These are phyloP conservation scores for Corniculantispora saksenae DNA, from an alignment of 2,329 filamentous ascomycete genomes.

Conservation along the genomic window DNA sequence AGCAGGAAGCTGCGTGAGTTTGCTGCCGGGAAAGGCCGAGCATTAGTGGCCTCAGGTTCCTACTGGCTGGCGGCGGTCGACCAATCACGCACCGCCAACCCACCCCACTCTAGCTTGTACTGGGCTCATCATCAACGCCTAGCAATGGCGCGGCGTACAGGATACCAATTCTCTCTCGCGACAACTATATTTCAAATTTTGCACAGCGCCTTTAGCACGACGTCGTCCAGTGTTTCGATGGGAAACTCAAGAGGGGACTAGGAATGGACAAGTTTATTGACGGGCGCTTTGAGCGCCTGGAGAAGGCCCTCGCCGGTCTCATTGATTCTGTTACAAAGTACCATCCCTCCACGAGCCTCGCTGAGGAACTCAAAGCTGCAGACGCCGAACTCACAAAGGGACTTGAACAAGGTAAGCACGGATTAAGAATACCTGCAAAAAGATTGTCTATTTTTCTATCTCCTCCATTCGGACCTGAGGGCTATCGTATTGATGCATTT, in stretches of 20 bases:
- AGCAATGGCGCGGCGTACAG: background rate
- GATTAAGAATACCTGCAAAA: no score
- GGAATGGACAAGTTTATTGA: conserved; percentile 65
- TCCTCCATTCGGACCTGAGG: background rate
- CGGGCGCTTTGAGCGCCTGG: conserved; percentile 64
- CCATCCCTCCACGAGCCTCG: conserved; percentile 69
- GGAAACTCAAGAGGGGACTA: background rate
- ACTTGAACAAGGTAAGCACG: conserved; percentile 60
- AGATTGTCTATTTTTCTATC: no score
- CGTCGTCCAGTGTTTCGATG: background rate
- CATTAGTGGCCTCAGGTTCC: conserved; percentile 19
- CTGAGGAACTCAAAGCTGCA: conserved; percentile 68
- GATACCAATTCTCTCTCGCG: background rate
- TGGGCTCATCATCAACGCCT: background rate
- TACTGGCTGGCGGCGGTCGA: background rate
- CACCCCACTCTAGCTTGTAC: conserved; percentile 11
- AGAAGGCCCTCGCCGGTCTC: conserved; percentile 66
- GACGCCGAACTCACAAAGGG: conserved; percentile 68
- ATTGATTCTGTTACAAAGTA: conserved; percentile 82
- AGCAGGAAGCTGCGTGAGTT: conserved; percentile 16
- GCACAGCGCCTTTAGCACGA: background rate
- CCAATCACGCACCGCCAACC: conserved; percentile 5
- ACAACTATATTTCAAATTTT: background rate
- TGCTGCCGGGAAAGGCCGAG: conserved; percentile 21
- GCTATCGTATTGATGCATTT: background rate